Conservation (phyloP, 495 filamentous ascomycete genomes). For the Penicillium canescens region DNA sequence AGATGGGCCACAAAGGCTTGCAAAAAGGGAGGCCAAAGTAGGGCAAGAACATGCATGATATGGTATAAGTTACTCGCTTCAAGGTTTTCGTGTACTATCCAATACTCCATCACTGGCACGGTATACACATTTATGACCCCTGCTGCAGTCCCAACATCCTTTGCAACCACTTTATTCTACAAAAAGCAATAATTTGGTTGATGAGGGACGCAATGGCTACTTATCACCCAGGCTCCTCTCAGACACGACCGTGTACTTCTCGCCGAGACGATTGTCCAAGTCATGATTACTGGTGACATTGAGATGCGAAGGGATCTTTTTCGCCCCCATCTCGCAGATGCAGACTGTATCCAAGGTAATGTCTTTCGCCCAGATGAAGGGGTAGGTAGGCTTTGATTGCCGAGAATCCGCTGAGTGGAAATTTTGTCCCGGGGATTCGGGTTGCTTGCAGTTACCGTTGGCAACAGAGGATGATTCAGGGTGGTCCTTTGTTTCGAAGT, state of each 20-base stretch:
- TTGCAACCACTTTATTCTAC: neutral
- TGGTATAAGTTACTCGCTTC: too few relatives aligned
- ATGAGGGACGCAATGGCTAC: neutral
- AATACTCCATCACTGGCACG: too few relatives aligned
- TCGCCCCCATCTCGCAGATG: conserved; percentile 80
- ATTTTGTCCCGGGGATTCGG: too few relatives aligned
- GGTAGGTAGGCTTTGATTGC: conserved; percentile 4
- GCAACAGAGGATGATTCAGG: neutral
- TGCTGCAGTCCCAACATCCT: too few relatives aligned
- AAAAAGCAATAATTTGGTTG: neutral
- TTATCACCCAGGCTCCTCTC: conserved; percentile 29
- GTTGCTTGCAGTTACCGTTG: neutral
- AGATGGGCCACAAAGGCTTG: too few relatives aligned
- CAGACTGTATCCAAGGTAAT: conserved; percentile 62
- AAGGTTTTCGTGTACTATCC: too few relatives aligned
- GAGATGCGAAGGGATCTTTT: conserved; percentile 43
- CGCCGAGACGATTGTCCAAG: conserved; percentile 37
- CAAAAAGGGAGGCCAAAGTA: neutral
- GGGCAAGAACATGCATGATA: too few relatives aligned
- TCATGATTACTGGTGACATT: conserved; percentile 18
- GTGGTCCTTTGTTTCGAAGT: neutral
- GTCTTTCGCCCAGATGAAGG: conserved; percentile 61
- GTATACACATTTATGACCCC: too few relatives aligned
- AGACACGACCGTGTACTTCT: conserved; percentile 45
- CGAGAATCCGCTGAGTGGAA: neutral